Percentiles rank a stretch among this genome's conserved stretches.
Evolutionary conservation across 2,329 filamentous ascomycete genomes (phyloP).

Genomic region (Fusarium bulbicola): DNA sequence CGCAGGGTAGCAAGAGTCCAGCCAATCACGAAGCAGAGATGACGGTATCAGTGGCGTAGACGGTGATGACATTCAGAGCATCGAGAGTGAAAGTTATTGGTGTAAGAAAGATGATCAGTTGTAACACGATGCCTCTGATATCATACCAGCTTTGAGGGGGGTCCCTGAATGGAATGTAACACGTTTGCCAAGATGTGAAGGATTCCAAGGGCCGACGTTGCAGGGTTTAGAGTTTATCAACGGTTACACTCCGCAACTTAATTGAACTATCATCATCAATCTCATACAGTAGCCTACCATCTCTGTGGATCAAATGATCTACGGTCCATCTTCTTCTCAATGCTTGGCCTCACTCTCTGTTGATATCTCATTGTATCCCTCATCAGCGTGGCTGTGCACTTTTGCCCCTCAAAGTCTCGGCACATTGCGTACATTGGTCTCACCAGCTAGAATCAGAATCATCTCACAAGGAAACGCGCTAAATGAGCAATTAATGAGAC

Average conservation of each 20-base stretch:
- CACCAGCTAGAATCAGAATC: neutral
- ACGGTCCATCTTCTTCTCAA: neutral
- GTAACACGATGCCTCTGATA: neutral
- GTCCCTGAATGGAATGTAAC: neutral
- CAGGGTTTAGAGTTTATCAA: neutral
- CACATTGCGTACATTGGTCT: neutral
- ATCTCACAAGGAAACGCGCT: slow-evolving; percentile 25
- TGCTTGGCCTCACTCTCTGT: neutral
- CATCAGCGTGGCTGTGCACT: slow-evolving; percentile 26
- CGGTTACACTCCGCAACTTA: neutral
- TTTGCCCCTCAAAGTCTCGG: slow-evolving; percentile 16
- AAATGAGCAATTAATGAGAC: neutral
- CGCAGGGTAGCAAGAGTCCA: slow-evolving; percentile 17
- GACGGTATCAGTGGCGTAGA: slow-evolving; percentile 24
- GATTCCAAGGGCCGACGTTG: neutral
- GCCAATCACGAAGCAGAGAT: slow-evolving; percentile 24
- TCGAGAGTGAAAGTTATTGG: neutral
- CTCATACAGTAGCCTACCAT: neutral
- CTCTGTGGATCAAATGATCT: neutral
- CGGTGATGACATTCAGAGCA: neutral
- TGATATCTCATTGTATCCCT: neutral
- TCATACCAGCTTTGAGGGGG: neutral
- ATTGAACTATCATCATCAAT: neutral
- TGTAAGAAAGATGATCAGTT: neutral
- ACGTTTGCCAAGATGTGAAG: neutral